A percentile compares a stretch with the other conserved stretches of the same genome.
phyloP scores from a whole-genome alignment of 148 eudicot species.

The Rhododendron williamsianum region DNA sequence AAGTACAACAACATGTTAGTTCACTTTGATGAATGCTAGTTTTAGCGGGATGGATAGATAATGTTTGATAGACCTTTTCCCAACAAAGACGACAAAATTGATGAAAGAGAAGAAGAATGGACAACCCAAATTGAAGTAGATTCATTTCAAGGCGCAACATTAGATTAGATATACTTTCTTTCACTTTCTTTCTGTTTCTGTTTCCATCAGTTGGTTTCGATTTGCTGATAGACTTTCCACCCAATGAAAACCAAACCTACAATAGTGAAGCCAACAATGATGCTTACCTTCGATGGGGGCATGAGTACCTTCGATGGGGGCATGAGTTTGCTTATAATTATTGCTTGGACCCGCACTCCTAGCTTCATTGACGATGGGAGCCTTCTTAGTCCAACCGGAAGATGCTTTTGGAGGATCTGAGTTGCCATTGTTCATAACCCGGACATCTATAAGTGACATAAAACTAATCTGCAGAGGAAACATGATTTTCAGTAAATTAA shows the following conservation, averaged over 20 bases:
- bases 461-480: slow-evolving; percentile 3
- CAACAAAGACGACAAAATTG: neutral
- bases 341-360: neutral
- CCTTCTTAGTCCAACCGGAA: neutral
- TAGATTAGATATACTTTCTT: neutral
- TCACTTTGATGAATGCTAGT: neutral
- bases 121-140: neutral
- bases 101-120: neutral
- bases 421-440: neutral
- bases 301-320: neutral
- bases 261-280: neutral
- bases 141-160: neutral
- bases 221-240: neutral
- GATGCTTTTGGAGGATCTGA: neutral
- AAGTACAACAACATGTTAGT: neutral
- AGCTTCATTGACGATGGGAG: neutral
- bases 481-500: neutral
- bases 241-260: neutral
- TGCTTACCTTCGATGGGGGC: neutral
- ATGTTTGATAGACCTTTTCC: neutral
- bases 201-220: neutral
- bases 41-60: neutral
- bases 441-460: neutral
- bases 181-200: neutral
- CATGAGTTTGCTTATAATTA: neutral